These are phyloP conservation scores for Sordariomycetes sp. DNA, from an alignment of 2,329 filamentous ascomycete genomes.

Conservation along the genomic window DNA sequence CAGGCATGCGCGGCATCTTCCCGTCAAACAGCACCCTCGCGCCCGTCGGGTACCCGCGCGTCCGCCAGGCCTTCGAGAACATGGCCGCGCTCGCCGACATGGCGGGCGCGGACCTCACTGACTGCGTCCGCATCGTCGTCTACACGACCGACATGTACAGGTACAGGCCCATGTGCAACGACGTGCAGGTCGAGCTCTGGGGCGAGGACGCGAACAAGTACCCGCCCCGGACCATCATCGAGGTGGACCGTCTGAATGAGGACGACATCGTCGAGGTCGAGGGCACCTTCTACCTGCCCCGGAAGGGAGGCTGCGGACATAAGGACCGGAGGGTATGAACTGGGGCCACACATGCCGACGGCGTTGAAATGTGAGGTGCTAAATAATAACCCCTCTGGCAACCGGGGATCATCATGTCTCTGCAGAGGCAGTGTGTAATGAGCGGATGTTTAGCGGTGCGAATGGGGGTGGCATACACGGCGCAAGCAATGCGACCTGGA, in stretches of 20 bases:
- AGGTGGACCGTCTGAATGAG: conserved; percentile 20
- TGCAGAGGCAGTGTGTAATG: no score
- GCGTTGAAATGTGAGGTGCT: background rate
- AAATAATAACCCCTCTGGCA: no score
- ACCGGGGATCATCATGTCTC: no score
- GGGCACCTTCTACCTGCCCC: conserved; percentile 13
- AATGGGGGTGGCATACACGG: no score
- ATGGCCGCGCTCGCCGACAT: conserved; percentile 19
- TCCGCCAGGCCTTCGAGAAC: conserved; percentile 21
- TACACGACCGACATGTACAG: conserved; percentile 22
- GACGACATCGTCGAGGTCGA: conserved; percentile 22
- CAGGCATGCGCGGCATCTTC: conserved; percentile 21
- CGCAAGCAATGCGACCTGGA: no score
- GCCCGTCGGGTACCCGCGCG: conserved; percentile 14
- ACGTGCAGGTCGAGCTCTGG: conserved; percentile 20
- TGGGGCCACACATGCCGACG: no score
- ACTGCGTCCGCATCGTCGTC: conserved; percentile 6
- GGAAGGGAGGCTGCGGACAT: background rate
- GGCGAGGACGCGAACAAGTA: conserved; percentile 15
- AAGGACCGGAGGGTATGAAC: background rate
- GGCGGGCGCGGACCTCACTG: conserved; percentile 15
- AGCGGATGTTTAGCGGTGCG: no score
- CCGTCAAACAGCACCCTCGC: conserved; percentile 18
- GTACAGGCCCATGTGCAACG: conserved; percentile 20
- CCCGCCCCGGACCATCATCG: conserved; percentile 19